Evolutionary conservation across 2,329 filamentous ascomycete species (phyloP), one percentile per base, ranked within the genome.

Genomic region (Diaporthe sp.): DNA sequence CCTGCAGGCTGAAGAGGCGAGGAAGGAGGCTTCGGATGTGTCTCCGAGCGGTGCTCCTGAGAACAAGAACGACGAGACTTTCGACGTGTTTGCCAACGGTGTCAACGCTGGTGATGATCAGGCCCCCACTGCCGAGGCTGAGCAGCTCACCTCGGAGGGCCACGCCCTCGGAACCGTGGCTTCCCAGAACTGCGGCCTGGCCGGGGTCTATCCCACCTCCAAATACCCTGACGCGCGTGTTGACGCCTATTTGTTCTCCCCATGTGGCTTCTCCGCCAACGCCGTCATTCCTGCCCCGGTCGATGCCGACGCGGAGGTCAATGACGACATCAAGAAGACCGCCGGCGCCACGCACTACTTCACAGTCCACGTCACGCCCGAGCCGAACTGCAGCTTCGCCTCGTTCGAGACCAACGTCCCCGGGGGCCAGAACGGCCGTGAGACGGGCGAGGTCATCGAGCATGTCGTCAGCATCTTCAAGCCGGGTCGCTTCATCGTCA

Each of bases 401-500:
- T 98, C 95, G 2, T 99, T 99, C 81, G 97, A 99, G 88, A 98
- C 97, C 78, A 99, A 98, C 79, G 96, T 99, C 5, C 97, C 97
- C 1, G 94, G 95, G 35, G 92, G 92, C 7, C 95, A 98, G 85
- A 94, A 91, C 73, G 96, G 96, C 22, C 93, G 96, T 76, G 94
- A 96, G 82, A 98, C 96, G 0, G 92, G 92, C 35, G 96, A 98
- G 77, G 93, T 98, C 75, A 94, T 99, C 76, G 92, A 98, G 83
- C 95, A 98, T 78, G 97, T 98, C 1, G 95, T 98, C 58, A 89
- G 91, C 77, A 99, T 99, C 81, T 99, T 99, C 91, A 95, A 95
- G 82, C 97, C 97, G 0, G 96, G 96, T n/a, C 94, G 96, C 71
- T 99, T 99, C 88, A 98, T 94, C 80, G 94, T 99, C 73, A 99